Evolutionary conservation across 306 rosid genomes (phyloP).

Genomic region (Gillenia trifoliata): DNA sequence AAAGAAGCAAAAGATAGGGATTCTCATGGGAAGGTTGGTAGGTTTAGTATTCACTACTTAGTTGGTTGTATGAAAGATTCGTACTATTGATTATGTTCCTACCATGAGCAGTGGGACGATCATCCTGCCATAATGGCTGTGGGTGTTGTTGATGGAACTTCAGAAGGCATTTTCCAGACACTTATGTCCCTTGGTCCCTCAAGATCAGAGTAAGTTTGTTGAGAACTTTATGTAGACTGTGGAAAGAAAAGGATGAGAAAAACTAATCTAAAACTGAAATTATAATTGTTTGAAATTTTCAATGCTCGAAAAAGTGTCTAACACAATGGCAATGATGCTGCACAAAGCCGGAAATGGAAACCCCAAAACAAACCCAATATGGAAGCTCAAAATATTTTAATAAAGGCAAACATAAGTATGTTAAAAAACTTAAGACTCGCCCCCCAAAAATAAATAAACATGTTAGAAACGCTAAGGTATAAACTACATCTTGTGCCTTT

Average conservation of each 20-base stretch:
- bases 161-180: constrained; percentile 74
- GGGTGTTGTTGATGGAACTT: constrained; percentile 77
- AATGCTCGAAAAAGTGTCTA: background rate
- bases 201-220: constrained; percentile 74
- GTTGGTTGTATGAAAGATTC: constrained; percentile 22
- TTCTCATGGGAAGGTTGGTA: constrained; percentile 55
- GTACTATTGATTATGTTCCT: constrained; percentile 1
- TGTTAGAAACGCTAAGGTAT: background rate
- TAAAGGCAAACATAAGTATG: background rate
- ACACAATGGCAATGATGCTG: background rate
- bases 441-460: too few relatives aligned
- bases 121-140: constrained; percentile 90
- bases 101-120: constrained; percentile 74
- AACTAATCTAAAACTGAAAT: constrained; percentile 1
- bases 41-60: constrained; percentile 16
- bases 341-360: background rate
- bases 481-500: background rate
- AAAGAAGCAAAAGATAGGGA: constrained; percentile 77
- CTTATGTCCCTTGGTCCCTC: constrained; percentile 85
- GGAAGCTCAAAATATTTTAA: background rate
- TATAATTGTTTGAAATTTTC: background rate
- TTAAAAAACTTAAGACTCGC: too few relatives aligned
- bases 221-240: background rate
- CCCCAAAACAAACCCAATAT: background rate
- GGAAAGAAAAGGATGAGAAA: background rate